A percentile compares a stretch with the other conserved stretches of the same genome.
These are phyloP conservation scores for Coriolopsis trogii DNA, from an alignment of 1,284 basidiomycete genomes.

Conservation along the genomic window DNA sequence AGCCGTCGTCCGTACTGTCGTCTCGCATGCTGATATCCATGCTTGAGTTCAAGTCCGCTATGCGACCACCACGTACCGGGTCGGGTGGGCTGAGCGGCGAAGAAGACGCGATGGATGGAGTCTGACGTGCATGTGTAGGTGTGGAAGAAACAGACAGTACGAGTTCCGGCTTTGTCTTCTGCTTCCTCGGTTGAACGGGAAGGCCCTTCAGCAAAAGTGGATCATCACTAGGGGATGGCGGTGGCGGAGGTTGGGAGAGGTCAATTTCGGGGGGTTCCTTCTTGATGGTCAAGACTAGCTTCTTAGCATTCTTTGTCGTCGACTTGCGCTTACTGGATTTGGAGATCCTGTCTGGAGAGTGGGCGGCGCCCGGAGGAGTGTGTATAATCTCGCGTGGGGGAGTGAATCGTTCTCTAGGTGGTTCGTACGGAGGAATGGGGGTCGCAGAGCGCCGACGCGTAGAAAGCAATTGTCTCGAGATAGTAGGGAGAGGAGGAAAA, in stretches of 20 bases:
- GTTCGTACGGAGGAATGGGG: constrained; percentile 63
- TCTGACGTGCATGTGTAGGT: constrained; percentile 22
- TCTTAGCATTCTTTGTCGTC: constrained; percentile 31
- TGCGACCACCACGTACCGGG: constrained; percentile 5
- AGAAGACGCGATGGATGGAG: constrained; percentile 30
- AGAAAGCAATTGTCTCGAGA: constrained; percentile 25
- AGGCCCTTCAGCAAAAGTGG: constrained; percentile 63
- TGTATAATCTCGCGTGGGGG: constrained; percentile 64
- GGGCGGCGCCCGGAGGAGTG: constrained; percentile 36
- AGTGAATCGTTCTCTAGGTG: constrained; percentile 65
- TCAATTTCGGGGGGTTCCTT: constrained; percentile 67
- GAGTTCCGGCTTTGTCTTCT: constrained; percentile 1
- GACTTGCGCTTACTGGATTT: constrained; percentile 43
- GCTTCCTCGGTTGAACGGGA: constrained; percentile 17
- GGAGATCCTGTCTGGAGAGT: constrained; percentile 26
- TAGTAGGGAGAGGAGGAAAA: constrained; percentile 39
- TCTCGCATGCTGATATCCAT: constrained; percentile 19
- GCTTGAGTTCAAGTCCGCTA: constrained; percentile 22
- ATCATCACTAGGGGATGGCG: constrained; percentile 73
- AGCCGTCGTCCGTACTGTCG: constrained; percentile 21
- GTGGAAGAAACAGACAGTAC: not conserved
- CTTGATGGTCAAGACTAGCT: constrained; percentile 48
- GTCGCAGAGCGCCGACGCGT: constrained; percentile 41
- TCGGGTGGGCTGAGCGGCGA: constrained; percentile 24
- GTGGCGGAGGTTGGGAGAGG: constrained; percentile 57